phyloP scores from a whole-genome alignment of 768 basidiomycete genomes.

The Trametes cubensis region DNA sequence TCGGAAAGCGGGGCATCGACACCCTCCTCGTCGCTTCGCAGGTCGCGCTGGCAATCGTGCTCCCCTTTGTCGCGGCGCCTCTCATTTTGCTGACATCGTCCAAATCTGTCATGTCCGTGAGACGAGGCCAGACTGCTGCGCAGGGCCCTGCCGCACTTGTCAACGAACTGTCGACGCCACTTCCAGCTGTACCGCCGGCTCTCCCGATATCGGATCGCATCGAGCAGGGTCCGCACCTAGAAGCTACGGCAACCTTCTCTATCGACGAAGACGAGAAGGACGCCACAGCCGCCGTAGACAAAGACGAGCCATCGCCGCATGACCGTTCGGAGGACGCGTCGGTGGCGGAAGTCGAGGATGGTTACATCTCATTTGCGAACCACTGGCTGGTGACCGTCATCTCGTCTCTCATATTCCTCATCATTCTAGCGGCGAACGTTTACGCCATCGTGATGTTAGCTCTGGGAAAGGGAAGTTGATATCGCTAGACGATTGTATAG shows the following conservation, averaged over 20 bases:
- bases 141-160: not conserved
- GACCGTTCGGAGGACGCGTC: slow-evolving; percentile 3
- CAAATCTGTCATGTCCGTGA: slow-evolving; percentile 71
- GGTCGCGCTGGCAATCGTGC: slow-evolving; percentile 78
- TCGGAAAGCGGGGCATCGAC: slow-evolving; percentile 73
- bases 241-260: not conserved
- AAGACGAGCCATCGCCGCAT: slow-evolving; percentile 12
- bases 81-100: slow-evolving; percentile 72
- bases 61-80: slow-evolving; percentile 82
- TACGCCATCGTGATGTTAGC: slow-evolving; percentile 71
- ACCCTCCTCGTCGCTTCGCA: slow-evolving; percentile 81
- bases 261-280: slow-evolving; percentile 7
- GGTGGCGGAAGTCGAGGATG: slow-evolving; percentile 24
- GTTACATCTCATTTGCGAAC: slow-evolving; percentile 64
- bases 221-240: slow-evolving; percentile 3
- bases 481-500: not conserved
- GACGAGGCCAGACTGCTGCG: slow-evolving; percentile 26
- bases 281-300: slow-evolving; percentile 13
- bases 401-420: slow-evolving; percentile 59
- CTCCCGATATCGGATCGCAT: slow-evolving; percentile 2
- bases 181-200: not conserved
- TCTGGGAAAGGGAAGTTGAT: slow-evolving; percentile 35
- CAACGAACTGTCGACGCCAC: not conserved
- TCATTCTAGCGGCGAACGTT: slow-evolving; percentile 69
- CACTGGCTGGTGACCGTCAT: slow-evolving; percentile 51